A percentile compares a stretch with the other conserved stretches of the same genome.
These are phyloP conservation scores for Russula griseocarnosa DNA, from an alignment of 768 basidiomycete genomes.

Conservation along the genomic window DNA sequence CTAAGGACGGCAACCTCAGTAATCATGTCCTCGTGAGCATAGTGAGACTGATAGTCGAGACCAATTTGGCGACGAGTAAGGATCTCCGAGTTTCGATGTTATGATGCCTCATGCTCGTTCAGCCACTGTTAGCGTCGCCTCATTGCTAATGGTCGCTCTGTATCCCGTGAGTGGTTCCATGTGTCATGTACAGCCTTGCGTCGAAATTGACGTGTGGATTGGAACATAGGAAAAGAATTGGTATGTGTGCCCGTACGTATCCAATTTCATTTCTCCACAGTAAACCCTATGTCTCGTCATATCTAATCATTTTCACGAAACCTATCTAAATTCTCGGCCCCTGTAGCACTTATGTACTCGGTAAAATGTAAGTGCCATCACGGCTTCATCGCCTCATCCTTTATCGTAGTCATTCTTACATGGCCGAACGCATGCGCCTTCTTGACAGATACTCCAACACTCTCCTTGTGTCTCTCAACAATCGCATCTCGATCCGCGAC, in stretches of 20 bases:
- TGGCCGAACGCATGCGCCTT: not conserved
- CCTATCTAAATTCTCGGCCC: not conserved
- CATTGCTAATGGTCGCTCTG: not conserved
- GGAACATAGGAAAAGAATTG: constrained; percentile 1
- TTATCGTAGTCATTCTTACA: no score
- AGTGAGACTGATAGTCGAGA: constrained; percentile 31
- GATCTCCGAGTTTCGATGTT: not conserved
- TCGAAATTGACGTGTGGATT: not conserved
- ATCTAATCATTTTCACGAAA: not conserved
- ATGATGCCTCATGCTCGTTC: not conserved
- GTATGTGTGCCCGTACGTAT: constrained; percentile 11
- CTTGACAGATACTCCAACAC: constrained; percentile 30
- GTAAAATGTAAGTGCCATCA: constrained; percentile 16
- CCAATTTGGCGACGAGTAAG: constrained; percentile 28
- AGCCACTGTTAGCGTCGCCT: constrained; percentile 1
- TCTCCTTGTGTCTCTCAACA: constrained; percentile 31
- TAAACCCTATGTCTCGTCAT: not conserved
- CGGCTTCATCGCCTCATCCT: not conserved
- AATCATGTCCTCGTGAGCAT: constrained; percentile 24
- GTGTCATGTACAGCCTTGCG: not conserved
- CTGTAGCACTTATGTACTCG: constrained; percentile 8
- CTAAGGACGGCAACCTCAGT: not conserved
- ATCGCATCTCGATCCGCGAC: constrained; percentile 17
- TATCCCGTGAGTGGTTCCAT: constrained; percentile 1
- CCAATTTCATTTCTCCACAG: not conserved